Conservation (phyloP, 768 basidiomycete species). For the Russula brevipes region DNA sequence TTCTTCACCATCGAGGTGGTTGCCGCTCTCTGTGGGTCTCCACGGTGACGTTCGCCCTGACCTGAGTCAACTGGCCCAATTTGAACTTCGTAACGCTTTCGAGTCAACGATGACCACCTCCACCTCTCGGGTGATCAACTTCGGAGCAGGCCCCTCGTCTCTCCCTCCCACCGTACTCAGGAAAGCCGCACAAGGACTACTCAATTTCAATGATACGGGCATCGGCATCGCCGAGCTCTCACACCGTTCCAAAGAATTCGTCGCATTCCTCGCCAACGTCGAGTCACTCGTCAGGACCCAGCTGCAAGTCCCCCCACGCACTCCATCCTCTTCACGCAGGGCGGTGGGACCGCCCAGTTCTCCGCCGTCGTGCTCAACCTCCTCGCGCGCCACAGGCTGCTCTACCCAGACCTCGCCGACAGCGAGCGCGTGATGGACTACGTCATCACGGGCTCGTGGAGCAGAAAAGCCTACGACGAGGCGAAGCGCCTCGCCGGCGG, state of each 20-base stretch:
- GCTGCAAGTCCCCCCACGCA: conserved; percentile 82
- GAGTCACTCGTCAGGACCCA: conserved; percentile 67
- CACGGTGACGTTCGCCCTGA: neutral
- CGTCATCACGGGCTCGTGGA: conserved; percentile 90
- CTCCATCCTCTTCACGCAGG: conserved; percentile 87
- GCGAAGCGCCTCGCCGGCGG: conserved; percentile 61
- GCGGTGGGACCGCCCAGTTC: conserved; percentile 90
- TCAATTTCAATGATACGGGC: conserved; percentile 87
- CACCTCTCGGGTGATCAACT: conserved; percentile 66
- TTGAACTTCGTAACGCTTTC: neutral
- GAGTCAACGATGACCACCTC: conserved; percentile 27
- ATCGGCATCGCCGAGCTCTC: conserved; percentile 96
- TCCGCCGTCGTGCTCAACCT: conserved; percentile 89
- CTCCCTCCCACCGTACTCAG: conserved; percentile 82
- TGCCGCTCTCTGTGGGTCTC: neutral
- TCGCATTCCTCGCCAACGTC: conserved; percentile 55
- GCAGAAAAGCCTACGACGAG: conserved; percentile 79
- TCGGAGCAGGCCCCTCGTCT: conserved; percentile 92
- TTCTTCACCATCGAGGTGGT: conserved; percentile 13
- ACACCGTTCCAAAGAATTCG: conserved; percentile 90
- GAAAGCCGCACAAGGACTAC: conserved; percentile 76
- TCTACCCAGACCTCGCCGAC: conserved; percentile 53
- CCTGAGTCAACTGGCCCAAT: neutral
- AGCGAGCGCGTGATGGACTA: conserved; percentile 75
- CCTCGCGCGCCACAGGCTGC: conserved; percentile 75